Evolutionary conservation across 176 grass and related monocot species (phyloP).

Genomic region (Oryza officinalis): DNA sequence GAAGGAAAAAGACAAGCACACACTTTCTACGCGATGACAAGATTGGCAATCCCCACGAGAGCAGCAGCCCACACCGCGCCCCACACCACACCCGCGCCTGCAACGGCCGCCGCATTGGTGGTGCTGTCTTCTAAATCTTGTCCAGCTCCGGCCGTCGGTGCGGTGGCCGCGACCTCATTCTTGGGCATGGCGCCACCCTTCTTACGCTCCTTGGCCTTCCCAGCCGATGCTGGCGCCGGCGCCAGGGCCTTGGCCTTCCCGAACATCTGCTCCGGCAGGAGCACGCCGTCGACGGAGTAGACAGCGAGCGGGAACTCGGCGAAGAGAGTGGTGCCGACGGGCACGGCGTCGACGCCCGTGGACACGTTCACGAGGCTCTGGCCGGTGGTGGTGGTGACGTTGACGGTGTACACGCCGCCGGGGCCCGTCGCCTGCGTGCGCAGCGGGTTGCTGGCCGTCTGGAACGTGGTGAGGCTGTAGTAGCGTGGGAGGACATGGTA

Average conservation of each 20-base stretch:
- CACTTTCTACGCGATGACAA: neutral
- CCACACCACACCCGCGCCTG: neutral
- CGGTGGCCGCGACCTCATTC: neutral
- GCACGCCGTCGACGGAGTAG: constrained; percentile 51
- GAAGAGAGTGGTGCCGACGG: constrained; percentile 38
- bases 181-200: constrained; percentile 11
- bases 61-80: neutral
- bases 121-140: neutral
- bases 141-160: neutral
- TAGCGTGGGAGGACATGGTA: constrained; percentile 66
- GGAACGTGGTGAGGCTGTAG: constrained; percentile 55
- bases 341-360: constrained; percentile 44
- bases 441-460: constrained; percentile 69
- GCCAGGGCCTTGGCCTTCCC: constrained; percentile 27
- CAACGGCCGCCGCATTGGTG: neutral
- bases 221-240: constrained; percentile 17
- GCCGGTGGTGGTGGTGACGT: constrained; percentile 52
- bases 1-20: neutral
- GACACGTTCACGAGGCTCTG: constrained; percentile 60
- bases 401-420: constrained; percentile 55
- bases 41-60: neutral
- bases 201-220: neutral
- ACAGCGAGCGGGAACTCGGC: constrained; percentile 50
- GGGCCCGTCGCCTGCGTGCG: constrained; percentile 64
- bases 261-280: constrained; percentile 47